Evolutionary conservation across 768 basidiomycete genomes (phyloP), one percentile per base, ranked within the genome.

Genomic region (Xanthoconium stramineum): DNA sequence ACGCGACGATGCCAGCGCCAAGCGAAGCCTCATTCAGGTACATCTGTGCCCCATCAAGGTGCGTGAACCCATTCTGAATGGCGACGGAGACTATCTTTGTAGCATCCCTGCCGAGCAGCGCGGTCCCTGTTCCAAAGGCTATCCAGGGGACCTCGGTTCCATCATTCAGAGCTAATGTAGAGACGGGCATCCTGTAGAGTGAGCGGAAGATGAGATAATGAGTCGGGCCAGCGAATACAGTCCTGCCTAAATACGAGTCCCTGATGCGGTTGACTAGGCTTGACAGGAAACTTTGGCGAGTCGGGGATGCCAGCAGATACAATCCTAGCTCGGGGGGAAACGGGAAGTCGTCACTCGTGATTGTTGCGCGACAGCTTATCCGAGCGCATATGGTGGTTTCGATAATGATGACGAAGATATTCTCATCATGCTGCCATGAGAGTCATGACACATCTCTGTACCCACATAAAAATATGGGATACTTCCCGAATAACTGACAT

Each of bases 61-160:
- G 85, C 13, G 74, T 81, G 61, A 85, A 76, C 3, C 82, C 82
- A 45, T 72, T 76, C n/a, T 76, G 72, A 50, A 88, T 80, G 19
- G 86, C 86, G 20, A 66, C 56, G 37, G 62, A 68, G 45, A 83
- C 73, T 4, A 71, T 62, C 0, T 56, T 14, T 24, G 73, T 58
- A 12, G 77, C 80, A 58, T 85, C 80, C 57, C 74, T 74, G 13
- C 55, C 50, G 53, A 61, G 81, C 15, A 81, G 70, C 2, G 82
- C 82, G 2, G 83, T 82, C 0, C 85, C 85, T 17, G 82, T 85
- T 17, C 86, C 86, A 57, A 82, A 86, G 2, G 76, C 85, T 29
- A 86, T 69, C 79, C 78, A 80, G 15, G 86, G 86, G 37, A 80
- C 71, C 6, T 60, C 61, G 19, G 67, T 72, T 19, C 83, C 83